Percentiles rank a stretch among this genome's conserved stretches.
Conservation (phyloP, 2,329 filamentous ascomycete species). For the Lachnum nothofagi region DNA sequence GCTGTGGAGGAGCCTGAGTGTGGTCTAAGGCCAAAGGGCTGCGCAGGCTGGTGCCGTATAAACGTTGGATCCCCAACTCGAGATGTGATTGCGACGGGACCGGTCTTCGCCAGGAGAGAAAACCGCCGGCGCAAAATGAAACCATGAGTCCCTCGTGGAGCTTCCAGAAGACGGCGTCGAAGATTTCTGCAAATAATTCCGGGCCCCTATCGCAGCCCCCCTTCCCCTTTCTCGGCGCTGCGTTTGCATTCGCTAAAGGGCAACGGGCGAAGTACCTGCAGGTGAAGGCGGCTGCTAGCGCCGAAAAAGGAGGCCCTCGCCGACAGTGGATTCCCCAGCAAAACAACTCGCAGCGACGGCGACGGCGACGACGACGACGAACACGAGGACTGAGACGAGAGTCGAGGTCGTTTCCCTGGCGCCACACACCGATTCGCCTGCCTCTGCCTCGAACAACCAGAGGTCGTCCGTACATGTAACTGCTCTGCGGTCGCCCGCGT, state of each 20-base stretch:
- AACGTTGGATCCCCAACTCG: too few relatives aligned
- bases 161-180: not conserved
- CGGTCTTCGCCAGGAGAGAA: too few relatives aligned
- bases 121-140: not conserved
- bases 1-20: too few relatives aligned
- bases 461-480: conserved; percentile 19
- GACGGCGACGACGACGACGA: conserved; percentile 6
- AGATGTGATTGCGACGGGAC: too few relatives aligned
- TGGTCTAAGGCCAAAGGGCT: too few relatives aligned
- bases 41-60: too few relatives aligned
- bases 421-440: conserved; percentile 24
- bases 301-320: too few relatives aligned
- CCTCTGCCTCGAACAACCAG: conserved; percentile 15
- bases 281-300: not conserved
- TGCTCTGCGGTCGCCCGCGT: not conserved
- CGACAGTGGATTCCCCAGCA: too few relatives aligned
- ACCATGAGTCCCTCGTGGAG: not conserved
- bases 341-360: not conserved
- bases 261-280: not conserved
- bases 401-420: conserved; percentile 27
- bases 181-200: not conserved
- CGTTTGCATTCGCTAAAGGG: not conserved
- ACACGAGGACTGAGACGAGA: conserved; percentile 17
- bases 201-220: not conserved
- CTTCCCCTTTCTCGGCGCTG: not conserved